A percentile compares a stretch with the other conserved stretches of the same genome.
Evolutionary conservation across 2,329 filamentous ascomycete genomes (phyloP).

Genomic region (Pseudophaeomoniella oleicola): DNA sequence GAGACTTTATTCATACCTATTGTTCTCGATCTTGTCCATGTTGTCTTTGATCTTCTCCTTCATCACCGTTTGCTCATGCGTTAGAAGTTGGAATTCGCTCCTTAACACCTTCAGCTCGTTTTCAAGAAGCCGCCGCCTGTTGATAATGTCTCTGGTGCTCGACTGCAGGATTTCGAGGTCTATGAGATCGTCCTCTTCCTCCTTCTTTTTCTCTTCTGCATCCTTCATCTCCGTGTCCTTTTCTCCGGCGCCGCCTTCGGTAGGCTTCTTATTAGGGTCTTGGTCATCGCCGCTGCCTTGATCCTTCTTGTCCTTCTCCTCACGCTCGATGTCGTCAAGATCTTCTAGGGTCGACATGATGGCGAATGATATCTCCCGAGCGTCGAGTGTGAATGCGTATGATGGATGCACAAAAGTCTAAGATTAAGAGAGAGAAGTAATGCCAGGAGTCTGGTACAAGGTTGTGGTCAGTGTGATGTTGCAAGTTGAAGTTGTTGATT

Average conservation of each 20-base stretch:
- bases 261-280: slow-evolving; percentile 39
- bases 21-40: slow-evolving; percentile 96
- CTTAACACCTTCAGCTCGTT: slow-evolving; percentile 98
- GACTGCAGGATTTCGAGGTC: slow-evolving; percentile 88
- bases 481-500: too few relatives aligned
- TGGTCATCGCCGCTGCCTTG: slow-evolving; percentile 40
- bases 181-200: slow-evolving; percentile 64
- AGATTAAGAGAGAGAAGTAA: too few relatives aligned
- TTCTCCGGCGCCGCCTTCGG: slow-evolving; percentile 36
- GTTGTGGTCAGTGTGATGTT: too few relatives aligned
- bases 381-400: too few relatives aligned
- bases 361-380: slow-evolving; percentile 6
- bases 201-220: slow-evolving; percentile 39
- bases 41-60: slow-evolving; percentile 99
- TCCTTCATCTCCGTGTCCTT: slow-evolving; percentile 84
- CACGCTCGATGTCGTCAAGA: slow-evolving; percentile 75
- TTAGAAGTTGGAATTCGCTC: slow-evolving; percentile 86
- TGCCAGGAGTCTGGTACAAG: too few relatives aligned
- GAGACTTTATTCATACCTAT: slow-evolving; percentile 48
- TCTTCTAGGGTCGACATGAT: slow-evolving; percentile 84
- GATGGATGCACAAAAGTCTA: too few relatives aligned
- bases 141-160: slow-evolving; percentile 88
- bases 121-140: slow-evolving; percentile 78
- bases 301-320: slow-evolving; percentile 51
- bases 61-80: slow-evolving; percentile 93